Evolutionary conservation across 2,329 filamentous ascomycete genomes (phyloP).

Genomic region (Plectosphaerella plurivora): DNA sequence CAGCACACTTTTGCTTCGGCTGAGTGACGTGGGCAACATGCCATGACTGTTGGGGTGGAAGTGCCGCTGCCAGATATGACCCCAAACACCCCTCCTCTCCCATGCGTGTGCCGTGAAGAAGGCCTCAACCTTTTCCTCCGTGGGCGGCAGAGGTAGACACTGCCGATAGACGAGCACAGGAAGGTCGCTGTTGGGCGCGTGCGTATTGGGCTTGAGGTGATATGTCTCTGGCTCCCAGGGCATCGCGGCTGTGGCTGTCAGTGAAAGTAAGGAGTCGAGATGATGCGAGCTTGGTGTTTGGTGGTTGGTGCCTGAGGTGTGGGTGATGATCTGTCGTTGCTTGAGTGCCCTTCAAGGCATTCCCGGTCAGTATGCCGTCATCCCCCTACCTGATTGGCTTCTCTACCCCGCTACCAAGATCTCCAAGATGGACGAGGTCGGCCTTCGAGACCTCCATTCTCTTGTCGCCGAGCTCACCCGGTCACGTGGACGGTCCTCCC

Average conservation of each 20-base stretch:
- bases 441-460: too few relatives aligned
- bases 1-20: too few relatives aligned
- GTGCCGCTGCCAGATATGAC: constrained; percentile 14
- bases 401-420: too few relatives aligned
- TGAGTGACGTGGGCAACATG: too few relatives aligned
- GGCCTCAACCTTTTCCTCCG: constrained; percentile 8
- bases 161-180: constrained; percentile 13
- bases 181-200: constrained; percentile 13
- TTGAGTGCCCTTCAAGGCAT: too few relatives aligned
- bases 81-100: constrained; percentile 15
- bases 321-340: too few relatives aligned
- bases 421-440: too few relatives aligned
- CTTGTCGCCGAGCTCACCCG: background rate
- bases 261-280: too few relatives aligned
- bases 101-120: constrained; percentile 12
- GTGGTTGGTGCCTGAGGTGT: too few relatives aligned
- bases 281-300: background rate
- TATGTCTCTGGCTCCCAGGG: constrained; percentile 10
- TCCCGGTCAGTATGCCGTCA: too few relatives aligned
- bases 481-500: background rate
- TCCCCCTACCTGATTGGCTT: too few relatives aligned
- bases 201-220: constrained; percentile 10
- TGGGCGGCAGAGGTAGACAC: constrained; percentile 10
- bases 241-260: constrained; percentile 3
- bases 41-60: constrained; percentile 15